These are phyloP conservation scores for Colletotrichum theobromicola DNA, from an alignment of 2,329 filamentous ascomycete species.

Conservation along the genomic window DNA sequence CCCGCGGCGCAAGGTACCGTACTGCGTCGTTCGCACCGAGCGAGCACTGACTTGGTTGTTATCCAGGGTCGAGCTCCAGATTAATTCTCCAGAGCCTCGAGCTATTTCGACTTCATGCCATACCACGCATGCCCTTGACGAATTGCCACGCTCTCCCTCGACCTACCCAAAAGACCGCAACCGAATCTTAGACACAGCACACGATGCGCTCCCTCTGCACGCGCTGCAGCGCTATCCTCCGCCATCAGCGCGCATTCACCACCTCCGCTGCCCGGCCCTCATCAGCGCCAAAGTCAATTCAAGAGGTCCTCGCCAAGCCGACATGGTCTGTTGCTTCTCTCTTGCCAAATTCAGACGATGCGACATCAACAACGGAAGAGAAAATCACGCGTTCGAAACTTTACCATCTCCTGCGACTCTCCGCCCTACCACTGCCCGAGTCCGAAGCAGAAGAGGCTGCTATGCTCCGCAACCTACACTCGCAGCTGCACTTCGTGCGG, in stretches of 20 bases:
- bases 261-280: constrained; percentile 3
- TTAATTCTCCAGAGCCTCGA: not conserved
- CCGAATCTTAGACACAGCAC: not conserved
- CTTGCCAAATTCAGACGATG: constrained; percentile 42
- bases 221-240: not conserved
- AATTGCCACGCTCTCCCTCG: not conserved
- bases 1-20: too few relatives aligned
- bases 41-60: not conserved
- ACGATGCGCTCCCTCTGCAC: constrained; percentile 2
- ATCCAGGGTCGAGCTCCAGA: constrained; percentile 10
- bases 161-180: not conserved
- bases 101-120: not conserved
- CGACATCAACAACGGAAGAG: constrained; percentile 33
- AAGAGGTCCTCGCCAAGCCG: constrained; percentile 69
- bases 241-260: constrained; percentile 9
- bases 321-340: constrained; percentile 86
- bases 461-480: constrained; percentile 77
- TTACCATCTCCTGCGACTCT: constrained; percentile 85
- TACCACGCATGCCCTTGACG: not conserved
- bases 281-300: constrained; percentile 15
- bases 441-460: constrained; percentile 65
- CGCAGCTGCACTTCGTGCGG: constrained; percentile 90
- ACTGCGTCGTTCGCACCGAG: not conserved
- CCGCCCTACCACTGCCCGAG: constrained; percentile 79
- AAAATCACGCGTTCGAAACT: constrained; percentile 71